Percentiles rank a stretch among this genome's conserved stretches.
These are phyloP conservation scores for Naegleria gruberi DNA, from an alignment of 208 protist species.

Conservation along the genomic window DNA sequence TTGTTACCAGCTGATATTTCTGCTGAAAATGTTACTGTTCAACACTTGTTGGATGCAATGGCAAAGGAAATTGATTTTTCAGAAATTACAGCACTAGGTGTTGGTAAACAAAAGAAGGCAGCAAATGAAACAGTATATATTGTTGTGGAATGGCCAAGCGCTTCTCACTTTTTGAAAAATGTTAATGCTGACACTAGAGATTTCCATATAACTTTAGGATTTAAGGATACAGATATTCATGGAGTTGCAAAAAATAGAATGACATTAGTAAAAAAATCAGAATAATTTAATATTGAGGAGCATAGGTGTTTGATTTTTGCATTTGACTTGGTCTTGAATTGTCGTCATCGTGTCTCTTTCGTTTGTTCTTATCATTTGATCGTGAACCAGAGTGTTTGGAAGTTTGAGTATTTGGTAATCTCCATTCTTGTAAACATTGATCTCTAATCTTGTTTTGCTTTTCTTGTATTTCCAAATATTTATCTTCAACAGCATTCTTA, in stretches of 20 bases:
- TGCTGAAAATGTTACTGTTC: background rate
- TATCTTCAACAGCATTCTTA: constrained; percentile 9
- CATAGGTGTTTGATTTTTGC: background rate
- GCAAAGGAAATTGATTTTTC: background rate
- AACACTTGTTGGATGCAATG: background rate
- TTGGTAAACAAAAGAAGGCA: background rate
- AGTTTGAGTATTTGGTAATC: background rate
- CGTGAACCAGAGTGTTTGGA: background rate
- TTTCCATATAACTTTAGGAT: constrained; percentile 5
- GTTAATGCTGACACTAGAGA: background rate
- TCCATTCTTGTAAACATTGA: background rate
- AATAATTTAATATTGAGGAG: no score
- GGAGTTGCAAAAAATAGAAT: background rate
- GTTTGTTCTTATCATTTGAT: background rate
- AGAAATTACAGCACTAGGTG: background rate
- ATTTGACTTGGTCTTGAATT: background rate
- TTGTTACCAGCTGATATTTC: background rate
- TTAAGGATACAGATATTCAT: background rate
- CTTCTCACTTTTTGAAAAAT: background rate
- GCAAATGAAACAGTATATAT: background rate
- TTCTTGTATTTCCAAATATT: background rate
- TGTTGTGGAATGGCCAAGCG: background rate
- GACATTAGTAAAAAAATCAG: background rate
- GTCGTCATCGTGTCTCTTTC: background rate
- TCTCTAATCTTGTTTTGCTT: background rate